phyloP scores from a whole-genome alignment of 192 early-diverging fungal species.

The Diversispora eburnea region DNA sequence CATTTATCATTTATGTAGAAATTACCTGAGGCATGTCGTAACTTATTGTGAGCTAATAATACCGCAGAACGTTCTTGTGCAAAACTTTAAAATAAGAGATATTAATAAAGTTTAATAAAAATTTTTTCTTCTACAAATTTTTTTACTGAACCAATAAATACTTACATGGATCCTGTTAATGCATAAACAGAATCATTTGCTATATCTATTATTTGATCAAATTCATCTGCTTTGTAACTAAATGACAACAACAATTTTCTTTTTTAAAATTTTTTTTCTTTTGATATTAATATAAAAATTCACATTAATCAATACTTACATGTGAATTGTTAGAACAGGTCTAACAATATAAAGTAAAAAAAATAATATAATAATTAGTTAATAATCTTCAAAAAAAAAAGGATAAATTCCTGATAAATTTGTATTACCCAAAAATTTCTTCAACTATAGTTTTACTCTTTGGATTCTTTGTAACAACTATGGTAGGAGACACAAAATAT shows the following conservation, averaged over 20 bases:
- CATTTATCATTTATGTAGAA: constrained; percentile 99
- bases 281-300: background rate
- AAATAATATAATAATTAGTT: background rate
- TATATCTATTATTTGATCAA: constrained; percentile 69
- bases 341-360: constrained; percentile 31
- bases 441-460: constrained; percentile 82
- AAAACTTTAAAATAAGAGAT: constrained; percentile 49
- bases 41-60: constrained; percentile 64
- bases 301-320: constrained; percentile 50
- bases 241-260: background rate
- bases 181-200: constrained; percentile 81
- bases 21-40: constrained; percentile 92
- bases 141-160: constrained; percentile 10
- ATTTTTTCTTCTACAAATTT: no score
- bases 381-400: no score
- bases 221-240: constrained; percentile 64
- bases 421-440: constrained; percentile 81
- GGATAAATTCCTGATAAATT: background rate
- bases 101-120: no score
- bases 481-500: constrained; percentile 89
- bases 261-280: background rate
- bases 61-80: constrained; percentile 81
- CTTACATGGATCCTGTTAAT: constrained; percentile 76
- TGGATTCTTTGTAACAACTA: constrained; percentile 83
- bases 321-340: constrained; percentile 90